phyloP scores from a whole-genome alignment of 202 grass and related monocot species.

The Panicum hallii region DNA sequence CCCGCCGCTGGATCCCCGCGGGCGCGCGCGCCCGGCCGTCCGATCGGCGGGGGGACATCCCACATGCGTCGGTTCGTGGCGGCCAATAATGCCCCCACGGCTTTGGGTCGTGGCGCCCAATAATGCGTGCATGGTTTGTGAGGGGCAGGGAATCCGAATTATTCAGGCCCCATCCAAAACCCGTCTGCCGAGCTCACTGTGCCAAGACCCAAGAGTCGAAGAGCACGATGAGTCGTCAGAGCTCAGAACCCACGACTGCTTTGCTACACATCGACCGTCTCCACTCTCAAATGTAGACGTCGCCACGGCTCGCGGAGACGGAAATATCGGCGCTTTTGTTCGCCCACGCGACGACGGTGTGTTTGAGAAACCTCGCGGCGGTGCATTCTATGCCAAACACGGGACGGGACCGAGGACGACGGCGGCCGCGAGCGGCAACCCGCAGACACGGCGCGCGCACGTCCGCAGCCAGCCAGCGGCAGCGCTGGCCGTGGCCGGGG shows the following conservation, averaged over 20 bases:
- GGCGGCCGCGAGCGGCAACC: not conserved
- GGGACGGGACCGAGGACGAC: not conserved
- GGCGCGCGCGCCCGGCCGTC: not conserved
- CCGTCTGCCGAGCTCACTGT: too few relatives aligned
- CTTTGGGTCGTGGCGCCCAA: constrained; percentile 39
- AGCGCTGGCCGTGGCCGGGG: not conserved
- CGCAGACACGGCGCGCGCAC: constrained; percentile 22
- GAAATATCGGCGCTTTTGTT: too few relatives aligned
- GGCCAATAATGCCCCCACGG: constrained; percentile 45
- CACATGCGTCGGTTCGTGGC: constrained; percentile 44
- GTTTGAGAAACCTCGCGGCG: not conserved
- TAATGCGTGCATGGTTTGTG: constrained; percentile 39
- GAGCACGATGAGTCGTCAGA: too few relatives aligned
- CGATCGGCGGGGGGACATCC: constrained; percentile 34
- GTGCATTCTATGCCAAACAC: not conserved
- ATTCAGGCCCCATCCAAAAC: constrained; percentile 18
- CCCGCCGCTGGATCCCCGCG: constrained; percentile 6
- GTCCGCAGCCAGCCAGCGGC: not conserved
- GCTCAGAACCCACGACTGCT: too few relatives aligned
- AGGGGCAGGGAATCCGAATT: constrained; percentile 39
- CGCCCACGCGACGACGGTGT: not conserved
- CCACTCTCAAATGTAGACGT: too few relatives aligned
- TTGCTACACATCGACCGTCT: too few relatives aligned
- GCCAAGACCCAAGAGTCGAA: too few relatives aligned
- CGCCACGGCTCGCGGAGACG: too few relatives aligned